phyloP scores from a whole-genome alignment of 2,329 filamentous ascomycete genomes.

The Aspergillus sergii region DNA sequence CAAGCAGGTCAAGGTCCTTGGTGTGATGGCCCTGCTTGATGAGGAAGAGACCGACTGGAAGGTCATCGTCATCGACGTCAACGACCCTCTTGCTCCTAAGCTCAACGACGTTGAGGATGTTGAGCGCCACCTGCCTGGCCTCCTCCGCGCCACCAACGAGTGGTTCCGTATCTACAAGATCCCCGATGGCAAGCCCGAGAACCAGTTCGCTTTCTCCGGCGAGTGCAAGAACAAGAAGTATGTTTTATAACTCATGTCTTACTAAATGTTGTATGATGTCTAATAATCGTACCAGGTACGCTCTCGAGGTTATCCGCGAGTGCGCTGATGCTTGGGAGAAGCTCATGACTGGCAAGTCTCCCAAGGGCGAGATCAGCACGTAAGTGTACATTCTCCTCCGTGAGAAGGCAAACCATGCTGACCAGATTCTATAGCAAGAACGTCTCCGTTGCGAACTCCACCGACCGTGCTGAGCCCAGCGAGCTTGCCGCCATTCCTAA shows the following conservation, averaged over 20 bases:
- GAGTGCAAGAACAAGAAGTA: constrained; percentile 99
- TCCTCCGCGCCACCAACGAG: constrained; percentile 97
- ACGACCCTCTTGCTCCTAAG: constrained; percentile 94
- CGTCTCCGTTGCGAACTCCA: constrained; percentile 72
- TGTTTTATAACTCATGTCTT: constrained; percentile 27
- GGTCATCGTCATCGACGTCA: constrained; percentile 98
- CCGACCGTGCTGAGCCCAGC: constrained; percentile 68
- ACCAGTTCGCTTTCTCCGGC: constrained; percentile 99
- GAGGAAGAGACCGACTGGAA: constrained; percentile 99
- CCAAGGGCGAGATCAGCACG: constrained; percentile 76
- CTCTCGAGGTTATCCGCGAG: constrained; percentile 92
- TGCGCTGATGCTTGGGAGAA: constrained; percentile 97
- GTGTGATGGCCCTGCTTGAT: constrained; percentile 98
- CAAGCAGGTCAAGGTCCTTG: constrained; percentile 99
- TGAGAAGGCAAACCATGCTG: constrained; percentile 9
- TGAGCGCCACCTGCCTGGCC: constrained; percentile 94
- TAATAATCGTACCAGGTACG: constrained; percentile 63
- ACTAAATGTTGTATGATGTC: neutral
- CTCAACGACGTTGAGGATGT: constrained; percentile 99
- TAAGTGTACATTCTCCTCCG: constrained; percentile 55
- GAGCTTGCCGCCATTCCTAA: constrained; percentile 76
- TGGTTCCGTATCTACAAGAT: constrained; percentile 99
- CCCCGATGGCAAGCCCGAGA: constrained; percentile 99
- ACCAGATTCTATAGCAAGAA: constrained; percentile 65
- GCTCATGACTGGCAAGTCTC: constrained; percentile 87